Evolutionary conservation across 441 rosid genomes (phyloP).

Genomic region (Gossypium davidsonii): DNA sequence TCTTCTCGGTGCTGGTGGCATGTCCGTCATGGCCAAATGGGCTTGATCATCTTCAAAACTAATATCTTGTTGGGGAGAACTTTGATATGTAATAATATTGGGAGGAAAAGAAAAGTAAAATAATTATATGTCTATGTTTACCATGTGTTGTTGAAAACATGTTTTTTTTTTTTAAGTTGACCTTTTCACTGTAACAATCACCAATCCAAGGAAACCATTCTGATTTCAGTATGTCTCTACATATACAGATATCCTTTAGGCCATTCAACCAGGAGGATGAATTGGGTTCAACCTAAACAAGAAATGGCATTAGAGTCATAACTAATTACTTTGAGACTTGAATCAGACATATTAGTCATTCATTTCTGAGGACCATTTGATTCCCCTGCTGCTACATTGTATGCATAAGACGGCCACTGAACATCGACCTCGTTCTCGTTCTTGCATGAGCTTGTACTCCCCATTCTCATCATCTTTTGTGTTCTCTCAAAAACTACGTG

Average conservation of each 20-base stretch:
- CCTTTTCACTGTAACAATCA: background rate
- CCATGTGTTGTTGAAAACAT: background rate
- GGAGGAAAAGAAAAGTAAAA: background rate
- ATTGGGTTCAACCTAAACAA: background rate
- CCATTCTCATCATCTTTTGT: slow-evolving; percentile 57
- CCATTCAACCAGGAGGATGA: background rate
- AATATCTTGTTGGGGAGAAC: no score
- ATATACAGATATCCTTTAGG: no score
- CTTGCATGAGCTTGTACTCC: slow-evolving; percentile 42
- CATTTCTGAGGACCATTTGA: slow-evolving; percentile 63
- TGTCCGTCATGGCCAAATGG: slow-evolving; percentile 55
- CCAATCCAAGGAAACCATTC: background rate
- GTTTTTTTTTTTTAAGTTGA: background rate
- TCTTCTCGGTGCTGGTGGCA: slow-evolving; percentile 47
- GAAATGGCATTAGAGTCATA: slow-evolving; percentile 55
- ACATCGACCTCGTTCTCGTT: background rate
- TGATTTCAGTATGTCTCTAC: no score
- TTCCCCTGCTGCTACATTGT: slow-evolving; percentile 54
- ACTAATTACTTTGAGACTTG: slow-evolving; percentile 72
- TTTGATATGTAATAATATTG: no score
- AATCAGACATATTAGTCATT: slow-evolving; percentile 79
- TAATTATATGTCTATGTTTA: background rate
- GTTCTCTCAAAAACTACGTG: slow-evolving; percentile 81
- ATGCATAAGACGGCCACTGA: slow-evolving; percentile 79
- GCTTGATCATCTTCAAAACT: slow-evolving; percentile 24